Evolutionary conservation across 2,329 filamentous ascomycete species (phyloP).

Genomic region (Zarea fungicola): DNA sequence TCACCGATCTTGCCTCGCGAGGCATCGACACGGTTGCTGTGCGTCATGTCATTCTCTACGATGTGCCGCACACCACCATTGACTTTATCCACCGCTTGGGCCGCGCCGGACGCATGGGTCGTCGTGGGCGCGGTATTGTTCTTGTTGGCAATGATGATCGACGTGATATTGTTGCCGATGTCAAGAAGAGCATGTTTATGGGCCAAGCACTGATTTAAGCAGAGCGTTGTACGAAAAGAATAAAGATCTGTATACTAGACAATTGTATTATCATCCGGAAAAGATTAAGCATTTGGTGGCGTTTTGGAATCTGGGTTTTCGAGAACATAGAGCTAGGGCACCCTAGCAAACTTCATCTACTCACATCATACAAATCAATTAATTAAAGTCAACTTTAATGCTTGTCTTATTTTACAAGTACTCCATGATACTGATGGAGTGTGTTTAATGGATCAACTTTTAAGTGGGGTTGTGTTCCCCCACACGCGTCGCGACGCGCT

Average conservation of each 20-base stretch:
- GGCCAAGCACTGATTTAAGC: conserved; percentile 68
- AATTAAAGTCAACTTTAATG: too few species aligned
- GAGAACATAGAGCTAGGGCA: background rate
- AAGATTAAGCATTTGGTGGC: background rate
- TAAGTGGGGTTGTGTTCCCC: conserved; percentile 2
- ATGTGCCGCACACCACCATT: conserved; percentile 96
- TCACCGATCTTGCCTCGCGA: conserved; percentile 85
- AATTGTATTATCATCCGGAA: background rate
- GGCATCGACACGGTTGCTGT: conserved; percentile 94
- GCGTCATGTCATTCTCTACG: conserved; percentile 86
- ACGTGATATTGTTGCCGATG: conserved; percentile 84
- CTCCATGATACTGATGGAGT: too few species aligned
- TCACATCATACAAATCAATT: background rate
- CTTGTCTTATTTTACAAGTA: too few species aligned
- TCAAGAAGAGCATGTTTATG: conserved; percentile 83
- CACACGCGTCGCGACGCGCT: conserved; percentile 13
- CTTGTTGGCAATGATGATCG: conserved; percentile 85
- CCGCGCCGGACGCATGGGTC: conserved; percentile 85
- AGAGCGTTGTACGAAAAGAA: background rate
- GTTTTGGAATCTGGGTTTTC: background rate
- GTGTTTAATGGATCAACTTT: conserved; percentile 9
- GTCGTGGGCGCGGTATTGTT: conserved; percentile 82
- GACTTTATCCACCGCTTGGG: conserved; percentile 97
- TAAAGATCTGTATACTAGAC: conserved; percentile 6
- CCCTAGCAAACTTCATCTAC: background rate